Conservation (phyloP, 2,329 filamentous ascomycete genomes). For the Daldinia eschscholtzii region DNA sequence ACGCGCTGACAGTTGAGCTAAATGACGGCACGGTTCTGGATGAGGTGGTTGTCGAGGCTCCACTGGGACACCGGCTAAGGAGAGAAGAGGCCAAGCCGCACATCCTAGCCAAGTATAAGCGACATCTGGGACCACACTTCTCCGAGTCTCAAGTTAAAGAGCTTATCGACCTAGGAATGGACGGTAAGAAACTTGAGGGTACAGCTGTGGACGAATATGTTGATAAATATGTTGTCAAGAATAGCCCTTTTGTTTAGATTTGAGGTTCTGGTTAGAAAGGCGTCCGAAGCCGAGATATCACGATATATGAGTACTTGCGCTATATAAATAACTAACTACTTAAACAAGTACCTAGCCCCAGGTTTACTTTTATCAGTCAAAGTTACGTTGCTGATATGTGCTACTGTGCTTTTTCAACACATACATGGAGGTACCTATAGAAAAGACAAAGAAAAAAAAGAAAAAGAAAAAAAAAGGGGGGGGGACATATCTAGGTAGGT, state of each 20-base stretch:
- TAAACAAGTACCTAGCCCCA: not conserved
- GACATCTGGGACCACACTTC: conserved; percentile 89
- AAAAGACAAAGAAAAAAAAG: not conserved
- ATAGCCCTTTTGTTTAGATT: conserved; percentile 69
- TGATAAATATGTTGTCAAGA: conserved; percentile 72
- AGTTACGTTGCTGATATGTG: not conserved
- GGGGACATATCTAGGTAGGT: too few relatives aligned
- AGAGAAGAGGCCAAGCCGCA: conserved; percentile 98
- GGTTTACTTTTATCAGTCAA: conserved; percentile 4
- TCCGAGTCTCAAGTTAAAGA: conserved; percentile 81
- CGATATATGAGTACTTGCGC: not conserved
- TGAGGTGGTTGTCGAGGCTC: conserved; percentile 93
- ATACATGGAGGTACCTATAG: too few relatives aligned
- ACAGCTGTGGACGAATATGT: conserved; percentile 94
- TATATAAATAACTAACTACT: too few relatives aligned
- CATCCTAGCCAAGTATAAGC: conserved; percentile 95
- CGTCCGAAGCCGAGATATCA: conserved; percentile 8
- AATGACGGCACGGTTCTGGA: conserved; percentile 93
- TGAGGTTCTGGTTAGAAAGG: conserved; percentile 15
- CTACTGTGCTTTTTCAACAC: not conserved
- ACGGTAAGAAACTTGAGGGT: conserved; percentile 79
- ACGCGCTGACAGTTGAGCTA: conserved; percentile 93
- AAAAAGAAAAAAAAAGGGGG: not conserved
- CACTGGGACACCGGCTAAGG: conserved; percentile 89
- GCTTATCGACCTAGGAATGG: conserved; percentile 82